phyloP scores from a whole-genome alignment of 257 asterid genomes.

The Solanum piurae region DNA sequence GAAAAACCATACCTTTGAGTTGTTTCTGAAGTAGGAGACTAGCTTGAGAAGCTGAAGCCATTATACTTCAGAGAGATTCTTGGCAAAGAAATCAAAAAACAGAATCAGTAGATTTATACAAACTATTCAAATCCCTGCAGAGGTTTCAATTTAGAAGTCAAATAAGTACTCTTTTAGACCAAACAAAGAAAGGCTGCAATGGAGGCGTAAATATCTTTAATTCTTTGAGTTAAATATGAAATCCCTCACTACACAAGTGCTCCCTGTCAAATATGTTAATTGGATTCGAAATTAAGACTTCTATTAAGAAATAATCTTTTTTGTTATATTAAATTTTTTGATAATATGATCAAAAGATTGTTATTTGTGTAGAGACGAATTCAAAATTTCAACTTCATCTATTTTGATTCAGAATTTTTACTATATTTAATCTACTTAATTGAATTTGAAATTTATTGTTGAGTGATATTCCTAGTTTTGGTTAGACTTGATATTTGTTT shows the following conservation, averaged over 20 bases:
- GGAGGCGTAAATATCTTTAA: neutral
- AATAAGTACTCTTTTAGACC: neutral
- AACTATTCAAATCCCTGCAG: neutral
- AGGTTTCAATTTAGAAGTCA: neutral
- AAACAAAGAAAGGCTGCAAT: neutral
- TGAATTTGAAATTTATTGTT: neutral
- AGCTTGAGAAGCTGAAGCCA: slow-evolving; percentile 86
- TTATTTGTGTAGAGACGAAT: too few relatives aligned
- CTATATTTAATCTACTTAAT: neutral
- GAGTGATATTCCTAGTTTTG: neutral
- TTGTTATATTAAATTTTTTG: rapidly evolving
- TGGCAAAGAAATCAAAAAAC: slow-evolving; percentile 6
- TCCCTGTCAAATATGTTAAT: neutral
- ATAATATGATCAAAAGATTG: too few relatives aligned
- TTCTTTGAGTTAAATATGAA: neutral
- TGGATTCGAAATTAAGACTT: too few relatives aligned
- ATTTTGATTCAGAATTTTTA: too few relatives aligned
- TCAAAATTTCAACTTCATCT: too few relatives aligned
- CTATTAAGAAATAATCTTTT: too few relatives aligned
- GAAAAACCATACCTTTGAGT: slow-evolving; percentile 51
- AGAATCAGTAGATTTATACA: neutral
- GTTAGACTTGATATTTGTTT: neutral
- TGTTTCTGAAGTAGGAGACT: slow-evolving; percentile 91
- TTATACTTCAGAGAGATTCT: slow-evolving; percentile 5
- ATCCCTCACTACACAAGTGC: neutral